phyloP scores from a whole-genome alignment of 257 asterid species.

The Solanum lignicaule region DNA sequence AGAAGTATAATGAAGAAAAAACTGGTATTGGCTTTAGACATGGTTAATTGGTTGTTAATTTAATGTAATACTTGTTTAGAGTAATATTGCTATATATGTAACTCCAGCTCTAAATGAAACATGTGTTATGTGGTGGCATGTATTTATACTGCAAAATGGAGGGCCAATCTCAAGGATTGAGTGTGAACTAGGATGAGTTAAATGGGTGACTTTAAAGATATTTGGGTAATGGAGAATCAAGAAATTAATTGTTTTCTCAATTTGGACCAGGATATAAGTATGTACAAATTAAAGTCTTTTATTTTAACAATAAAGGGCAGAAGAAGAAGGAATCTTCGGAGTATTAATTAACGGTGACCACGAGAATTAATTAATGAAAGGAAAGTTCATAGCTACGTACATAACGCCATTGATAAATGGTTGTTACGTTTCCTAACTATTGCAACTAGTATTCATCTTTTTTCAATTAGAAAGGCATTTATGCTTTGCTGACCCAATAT shows the following conservation, averaged over 20 bases:
- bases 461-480: not conserved
- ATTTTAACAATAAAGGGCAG: not conserved
- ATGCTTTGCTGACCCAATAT: not conserved
- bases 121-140: not conserved
- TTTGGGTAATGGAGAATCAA: not conserved
- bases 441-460: not conserved
- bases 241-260: not conserved
- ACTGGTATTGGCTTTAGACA: slow-evolving; percentile 33
- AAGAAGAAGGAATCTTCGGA: not conserved
- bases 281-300: not conserved
- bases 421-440: not conserved
- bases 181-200: not conserved
- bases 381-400: not conserved
- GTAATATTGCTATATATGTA: not conserved
- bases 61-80: not conserved
- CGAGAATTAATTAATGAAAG: not conserved
- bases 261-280: not conserved
- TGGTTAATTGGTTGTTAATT: not conserved
- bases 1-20: slow-evolving; percentile 28
- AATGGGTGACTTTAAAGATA: not conserved
- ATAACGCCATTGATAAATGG: not conserved
- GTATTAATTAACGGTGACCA: not conserved
- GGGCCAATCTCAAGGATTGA: not conserved
- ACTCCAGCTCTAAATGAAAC: not conserved
- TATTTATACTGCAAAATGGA: not conserved